Conservation (phyloP, 352 stramenopile genomes). For the Globisporangium radiosum region DNA sequence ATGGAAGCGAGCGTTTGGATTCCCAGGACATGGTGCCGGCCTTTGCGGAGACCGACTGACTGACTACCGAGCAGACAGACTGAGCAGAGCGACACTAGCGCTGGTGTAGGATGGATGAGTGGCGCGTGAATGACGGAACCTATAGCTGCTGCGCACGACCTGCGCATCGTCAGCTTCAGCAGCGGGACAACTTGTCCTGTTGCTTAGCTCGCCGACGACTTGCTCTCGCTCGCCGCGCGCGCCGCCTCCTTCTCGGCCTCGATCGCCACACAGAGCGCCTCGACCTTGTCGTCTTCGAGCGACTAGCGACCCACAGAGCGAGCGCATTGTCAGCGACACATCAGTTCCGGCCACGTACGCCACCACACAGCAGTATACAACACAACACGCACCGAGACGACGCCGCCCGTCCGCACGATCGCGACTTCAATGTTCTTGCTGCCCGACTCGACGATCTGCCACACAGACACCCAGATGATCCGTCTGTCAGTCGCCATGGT, state of each 20-base stretch:
- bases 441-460: slow-evolving; percentile 91
- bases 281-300: slow-evolving; percentile 71
- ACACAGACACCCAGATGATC: neutral
- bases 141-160: no score
- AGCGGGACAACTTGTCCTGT: no score
- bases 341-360: no score
- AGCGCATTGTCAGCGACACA: neutral
- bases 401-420: slow-evolving; percentile 79
- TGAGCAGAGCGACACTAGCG: no score
- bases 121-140: no score
- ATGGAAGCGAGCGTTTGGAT: no score
- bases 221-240: slow-evolving; percentile 66
- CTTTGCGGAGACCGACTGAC: no score
- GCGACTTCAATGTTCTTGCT: slow-evolving; percentile 99
- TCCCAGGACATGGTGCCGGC: no score
- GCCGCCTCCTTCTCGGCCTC: slow-evolving; percentile 82
- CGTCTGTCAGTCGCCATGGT: neutral
- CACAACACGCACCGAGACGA: slow-evolving; percentile 48
- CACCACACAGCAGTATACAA: no score
- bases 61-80: no score
- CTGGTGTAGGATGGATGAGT: no score
- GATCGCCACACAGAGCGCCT: slow-evolving; percentile 72
- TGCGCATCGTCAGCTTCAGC: no score
- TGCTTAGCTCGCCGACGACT: slow-evolving; percentile 39
- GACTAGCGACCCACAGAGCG: slow-evolving; percentile 24